phyloP scores from a whole-genome alignment of 1,284 basidiomycete species.

The Porogramme epimiltina region DNA sequence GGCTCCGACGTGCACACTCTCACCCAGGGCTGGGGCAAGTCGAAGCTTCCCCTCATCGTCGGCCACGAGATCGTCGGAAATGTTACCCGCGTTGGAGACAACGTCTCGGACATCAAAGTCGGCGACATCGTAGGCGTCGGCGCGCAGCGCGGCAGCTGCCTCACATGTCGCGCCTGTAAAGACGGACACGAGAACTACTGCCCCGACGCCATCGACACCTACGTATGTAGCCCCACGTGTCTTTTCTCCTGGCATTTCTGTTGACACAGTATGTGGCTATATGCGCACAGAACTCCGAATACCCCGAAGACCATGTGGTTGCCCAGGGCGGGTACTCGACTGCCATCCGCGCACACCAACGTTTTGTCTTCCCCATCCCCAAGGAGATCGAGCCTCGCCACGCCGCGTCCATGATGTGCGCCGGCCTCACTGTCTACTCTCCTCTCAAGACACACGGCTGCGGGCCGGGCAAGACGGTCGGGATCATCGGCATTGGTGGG shows the following conservation, averaged over 20 bases:
- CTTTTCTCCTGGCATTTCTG: background rate
- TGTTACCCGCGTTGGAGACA: conserved; percentile 52
- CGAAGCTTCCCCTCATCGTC: conserved; percentile 41
- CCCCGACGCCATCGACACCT: conserved; percentile 29
- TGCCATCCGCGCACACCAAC: conserved; percentile 65
- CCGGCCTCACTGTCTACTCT: conserved; percentile 67
- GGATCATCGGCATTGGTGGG: conserved; percentile 67
- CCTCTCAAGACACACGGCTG: conserved; percentile 63
- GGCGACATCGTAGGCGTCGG: conserved; percentile 70
- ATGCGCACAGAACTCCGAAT: conserved; percentile 21
- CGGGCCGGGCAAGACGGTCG: conserved; percentile 68
- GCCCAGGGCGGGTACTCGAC: conserved; percentile 68
- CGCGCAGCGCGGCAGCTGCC: conserved; percentile 57
- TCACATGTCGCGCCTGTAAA: conserved; percentile 55
- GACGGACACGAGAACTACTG: conserved; percentile 58
- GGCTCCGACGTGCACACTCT: conserved; percentile 59
- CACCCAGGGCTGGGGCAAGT: conserved; percentile 48
- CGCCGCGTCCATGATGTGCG: conserved; percentile 60
- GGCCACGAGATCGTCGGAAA: conserved; percentile 68
- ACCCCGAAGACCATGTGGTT: conserved; percentile 52
- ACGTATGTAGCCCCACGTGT: conserved; percentile 10
- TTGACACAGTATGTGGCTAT: background rate
- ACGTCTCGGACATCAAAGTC: conserved; percentile 58
- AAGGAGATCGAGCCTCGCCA: conserved; percentile 55
- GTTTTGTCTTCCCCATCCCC: conserved; percentile 73